Conservation (phyloP, 2,329 filamentous ascomycete genomes). For the Sclerotinia subarctica region DNA sequence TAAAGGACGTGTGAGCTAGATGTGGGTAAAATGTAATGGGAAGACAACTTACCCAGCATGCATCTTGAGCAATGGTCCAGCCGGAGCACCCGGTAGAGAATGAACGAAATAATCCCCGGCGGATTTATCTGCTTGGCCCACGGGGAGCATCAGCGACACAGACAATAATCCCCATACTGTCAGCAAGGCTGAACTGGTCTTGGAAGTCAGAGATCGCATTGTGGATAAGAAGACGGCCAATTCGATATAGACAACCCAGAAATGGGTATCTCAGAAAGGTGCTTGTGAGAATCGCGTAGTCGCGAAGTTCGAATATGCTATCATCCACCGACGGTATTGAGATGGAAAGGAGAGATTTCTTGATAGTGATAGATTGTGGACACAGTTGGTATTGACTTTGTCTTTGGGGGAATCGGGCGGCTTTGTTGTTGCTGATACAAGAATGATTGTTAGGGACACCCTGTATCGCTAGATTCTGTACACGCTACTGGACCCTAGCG, state of each 20-base stretch:
- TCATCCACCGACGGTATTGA: constrained; percentile 11
- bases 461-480: not conserved
- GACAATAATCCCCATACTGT: constrained; percentile 41
- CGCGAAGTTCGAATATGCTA: constrained; percentile 18
- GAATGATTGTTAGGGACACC: constrained; percentile 15
- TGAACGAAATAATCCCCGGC: constrained; percentile 89
- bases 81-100: constrained; percentile 78
- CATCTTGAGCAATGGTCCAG: constrained; percentile 83
- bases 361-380: constrained; percentile 10
- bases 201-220: constrained; percentile 34
- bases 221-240: constrained; percentile 23
- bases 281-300: constrained; percentile 22
- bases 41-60: constrained; percentile 77
- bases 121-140: constrained; percentile 49
- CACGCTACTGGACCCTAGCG: not conserved
- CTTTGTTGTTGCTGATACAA: constrained; percentile 16
- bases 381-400: constrained; percentile 16
- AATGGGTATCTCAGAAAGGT: constrained; percentile 17
- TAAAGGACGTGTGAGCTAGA: not conserved
- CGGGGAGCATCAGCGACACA: constrained; percentile 45
- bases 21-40: not conserved
- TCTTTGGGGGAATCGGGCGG: constrained; percentile 12
- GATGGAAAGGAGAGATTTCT: not conserved
- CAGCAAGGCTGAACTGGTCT: constrained; percentile 22
- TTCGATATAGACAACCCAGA: constrained; percentile 18